Percentiles rank a stretch among this genome's conserved stretches.
Conservation (phyloP, 2,329 filamentous ascomycete species). For the Thelonectria discophora region DNA sequence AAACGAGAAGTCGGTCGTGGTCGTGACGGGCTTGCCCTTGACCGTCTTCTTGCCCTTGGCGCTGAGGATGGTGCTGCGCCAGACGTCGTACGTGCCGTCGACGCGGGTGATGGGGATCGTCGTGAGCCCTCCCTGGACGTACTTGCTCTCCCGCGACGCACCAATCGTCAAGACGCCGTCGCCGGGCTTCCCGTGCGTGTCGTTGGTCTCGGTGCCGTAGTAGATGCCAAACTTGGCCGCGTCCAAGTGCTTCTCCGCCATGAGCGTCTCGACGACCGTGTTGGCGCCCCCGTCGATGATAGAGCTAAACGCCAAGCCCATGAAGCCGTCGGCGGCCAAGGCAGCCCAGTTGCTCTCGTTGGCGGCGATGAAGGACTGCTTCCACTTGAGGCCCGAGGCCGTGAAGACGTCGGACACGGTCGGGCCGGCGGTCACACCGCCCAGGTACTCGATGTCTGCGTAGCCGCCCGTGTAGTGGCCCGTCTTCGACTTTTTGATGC, state of each 20-base stretch:
- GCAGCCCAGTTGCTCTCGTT: conserved; percentile 43
- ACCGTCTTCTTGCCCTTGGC: conserved; percentile 21
- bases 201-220: conserved; percentile 35
- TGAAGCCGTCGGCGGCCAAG: conserved; percentile 47
- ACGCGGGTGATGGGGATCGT: conserved; percentile 34
- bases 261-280: conserved; percentile 47
- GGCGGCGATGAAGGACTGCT: conserved; percentile 45
- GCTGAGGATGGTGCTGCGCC: conserved; percentile 39
- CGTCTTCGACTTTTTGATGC: conserved; percentile 40
- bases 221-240: conserved; percentile 46
- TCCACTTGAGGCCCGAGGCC: conserved; percentile 37
- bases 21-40: conserved; percentile 31
- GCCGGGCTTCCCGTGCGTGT: conserved; percentile 27
- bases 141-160: conserved; percentile 44
- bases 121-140: conserved; percentile 39
- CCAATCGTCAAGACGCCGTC: conserved; percentile 46
- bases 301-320: conserved; percentile 47
- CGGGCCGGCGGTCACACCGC: conserved; percentile 40
- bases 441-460: conserved; percentile 44
- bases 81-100: conserved; percentile 43
- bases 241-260: conserved; percentile 42
- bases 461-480: conserved; percentile 34
- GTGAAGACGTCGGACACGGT: conserved; percentile 42
- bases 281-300: conserved; percentile 44
- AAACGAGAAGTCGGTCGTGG: conserved; percentile 13